These are phyloP conservation scores for Cystoderma amianthinum DNA, from an alignment of 768 basidiomycete species.

Conservation along the genomic window DNA sequence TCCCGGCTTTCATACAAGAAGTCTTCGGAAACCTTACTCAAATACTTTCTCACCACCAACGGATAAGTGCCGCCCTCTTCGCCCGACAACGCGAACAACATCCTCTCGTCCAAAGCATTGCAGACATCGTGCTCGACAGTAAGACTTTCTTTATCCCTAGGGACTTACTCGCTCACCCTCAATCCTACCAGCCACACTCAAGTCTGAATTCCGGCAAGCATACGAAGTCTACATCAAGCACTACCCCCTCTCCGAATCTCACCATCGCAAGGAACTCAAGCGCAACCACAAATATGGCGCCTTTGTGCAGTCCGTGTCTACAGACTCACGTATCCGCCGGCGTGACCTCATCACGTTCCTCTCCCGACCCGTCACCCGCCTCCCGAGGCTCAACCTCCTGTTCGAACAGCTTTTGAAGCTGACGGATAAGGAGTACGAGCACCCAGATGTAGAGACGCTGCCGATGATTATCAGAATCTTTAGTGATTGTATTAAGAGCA, in stretches of 20 bases:
- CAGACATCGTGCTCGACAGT: slow-evolving; percentile 84
- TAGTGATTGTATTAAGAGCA: slow-evolving; percentile 71
- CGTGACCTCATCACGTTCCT: slow-evolving; percentile 79
- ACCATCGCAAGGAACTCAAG: slow-evolving; percentile 70
- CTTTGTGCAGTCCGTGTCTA: slow-evolving; percentile 57
- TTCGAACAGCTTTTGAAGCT: slow-evolving; percentile 64
- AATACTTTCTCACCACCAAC: slow-evolving; percentile 60
- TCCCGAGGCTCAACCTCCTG: slow-evolving; percentile 72
- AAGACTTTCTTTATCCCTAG: slow-evolving; percentile 11
- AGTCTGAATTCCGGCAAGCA: slow-evolving; percentile 45
- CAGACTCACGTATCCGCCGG: slow-evolving; percentile 61
- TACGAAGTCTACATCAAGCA: slow-evolving; percentile 86
- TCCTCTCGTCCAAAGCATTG: slow-evolving; percentile 74
- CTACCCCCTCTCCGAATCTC: slow-evolving; percentile 81
- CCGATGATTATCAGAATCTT: slow-evolving; percentile 67
- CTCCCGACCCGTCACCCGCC: slow-evolving; percentile 82
- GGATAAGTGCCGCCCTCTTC: slow-evolving; percentile 68
- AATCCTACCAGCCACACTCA: slow-evolving; percentile 29
- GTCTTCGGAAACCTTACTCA: slow-evolving; percentile 81
- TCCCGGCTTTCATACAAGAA: slow-evolving; percentile 64
- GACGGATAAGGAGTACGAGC: slow-evolving; percentile 58
- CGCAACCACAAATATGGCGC: slow-evolving; percentile 59
- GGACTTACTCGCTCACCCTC: slow-evolving; percentile 16
- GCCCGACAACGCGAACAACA: slow-evolving; percentile 79
- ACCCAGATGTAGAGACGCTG: slow-evolving; percentile 73